Percentiles rank a stretch among this genome's conserved stretches.
phyloP scores from a whole-genome alignment of 768 basidiomycete species.

The Leccinum longicurvipes region DNA sequence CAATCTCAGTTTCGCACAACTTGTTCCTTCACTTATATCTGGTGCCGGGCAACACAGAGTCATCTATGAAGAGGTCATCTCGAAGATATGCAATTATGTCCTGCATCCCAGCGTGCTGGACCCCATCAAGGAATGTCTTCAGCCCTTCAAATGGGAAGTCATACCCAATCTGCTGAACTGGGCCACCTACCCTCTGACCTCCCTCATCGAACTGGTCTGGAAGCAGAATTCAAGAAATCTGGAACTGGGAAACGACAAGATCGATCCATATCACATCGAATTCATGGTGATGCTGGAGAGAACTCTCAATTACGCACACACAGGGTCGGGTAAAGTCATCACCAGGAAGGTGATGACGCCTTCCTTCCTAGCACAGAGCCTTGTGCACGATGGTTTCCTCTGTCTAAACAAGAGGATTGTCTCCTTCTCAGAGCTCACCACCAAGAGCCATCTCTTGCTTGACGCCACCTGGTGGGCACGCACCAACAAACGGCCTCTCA shows the following conservation, averaged over 20 bases:
- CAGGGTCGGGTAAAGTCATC: neutral
- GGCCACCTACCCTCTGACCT: neutral
- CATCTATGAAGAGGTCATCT: neutral
- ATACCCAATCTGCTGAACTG: constrained; percentile 4
- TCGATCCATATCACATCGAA: neutral
- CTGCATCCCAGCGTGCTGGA: neutral
- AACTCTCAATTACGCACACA: constrained; percentile 4
- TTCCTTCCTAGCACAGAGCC: neutral
- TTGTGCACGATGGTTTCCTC: neutral
- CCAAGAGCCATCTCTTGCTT: neutral
- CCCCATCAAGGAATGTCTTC: neutral
- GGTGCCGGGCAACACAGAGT: too few species aligned
- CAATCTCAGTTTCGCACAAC: too few species aligned
- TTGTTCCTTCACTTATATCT: too few species aligned
- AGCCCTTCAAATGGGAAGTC: neutral
- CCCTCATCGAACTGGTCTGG: neutral
- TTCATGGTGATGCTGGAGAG: constrained; percentile 10
- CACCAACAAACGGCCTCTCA: neutral
- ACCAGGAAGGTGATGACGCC: neutral
- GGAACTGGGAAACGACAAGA: neutral
- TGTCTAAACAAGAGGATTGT: neutral
- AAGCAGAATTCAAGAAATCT: neutral
- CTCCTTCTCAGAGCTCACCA: neutral
- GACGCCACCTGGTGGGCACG: neutral
- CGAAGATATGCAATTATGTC: neutral